A percentile compares a stretch with the other conserved stretches of the same genome.
Evolutionary conservation across 768 basidiomycete genomes (phyloP).

Genomic region (Pulveroboletus sp.): DNA sequence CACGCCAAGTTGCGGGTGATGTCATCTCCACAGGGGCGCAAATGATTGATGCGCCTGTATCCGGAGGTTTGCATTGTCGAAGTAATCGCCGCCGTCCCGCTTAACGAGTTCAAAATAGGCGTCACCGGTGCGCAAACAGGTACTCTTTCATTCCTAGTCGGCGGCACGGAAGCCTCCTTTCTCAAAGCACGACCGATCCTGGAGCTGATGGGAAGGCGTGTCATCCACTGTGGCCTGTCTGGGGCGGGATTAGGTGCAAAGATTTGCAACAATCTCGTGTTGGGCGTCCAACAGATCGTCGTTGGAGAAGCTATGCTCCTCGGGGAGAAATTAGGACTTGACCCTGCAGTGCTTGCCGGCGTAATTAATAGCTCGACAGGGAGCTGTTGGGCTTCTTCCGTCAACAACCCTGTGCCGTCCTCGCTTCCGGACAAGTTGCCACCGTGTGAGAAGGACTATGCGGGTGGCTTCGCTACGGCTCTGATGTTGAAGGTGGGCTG

Average conservation of each 20-base stretch:
- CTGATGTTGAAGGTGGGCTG: conserved; percentile 74
- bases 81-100: background rate
- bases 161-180: conserved; percentile 62
- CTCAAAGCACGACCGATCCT: conserved; percentile 54
- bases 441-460: conserved; percentile 78
- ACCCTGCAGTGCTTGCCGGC: conserved; percentile 68
- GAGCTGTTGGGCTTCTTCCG: conserved; percentile 75
- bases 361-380: conserved; percentile 87
- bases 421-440: conserved; percentile 68
- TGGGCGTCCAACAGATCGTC: conserved; percentile 78
- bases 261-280: conserved; percentile 82
- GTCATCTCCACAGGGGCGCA: conserved; percentile 53
- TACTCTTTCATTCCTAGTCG: conserved; percentile 88
- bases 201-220: conserved; percentile 70
- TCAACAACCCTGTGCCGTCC: conserved; percentile 83
- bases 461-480: conserved; percentile 79
- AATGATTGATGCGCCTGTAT: conserved; percentile 93
- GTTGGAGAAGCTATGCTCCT: conserved; percentile 89
- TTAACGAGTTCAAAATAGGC: conserved; percentile 38
- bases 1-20: conserved; percentile 56
- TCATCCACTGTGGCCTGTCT: conserved; percentile 79
- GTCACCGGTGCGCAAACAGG: conserved; percentile 85
- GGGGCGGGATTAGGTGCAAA: conserved; percentile 84
- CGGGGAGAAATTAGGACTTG: conserved; percentile 75
- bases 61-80: conserved; percentile 60